Percentiles rank a stretch among this genome's conserved stretches.
phyloP scores from a whole-genome alignment of 371 early-diverging fungal genomes.

The Lichtheimia ramosa region DNA sequence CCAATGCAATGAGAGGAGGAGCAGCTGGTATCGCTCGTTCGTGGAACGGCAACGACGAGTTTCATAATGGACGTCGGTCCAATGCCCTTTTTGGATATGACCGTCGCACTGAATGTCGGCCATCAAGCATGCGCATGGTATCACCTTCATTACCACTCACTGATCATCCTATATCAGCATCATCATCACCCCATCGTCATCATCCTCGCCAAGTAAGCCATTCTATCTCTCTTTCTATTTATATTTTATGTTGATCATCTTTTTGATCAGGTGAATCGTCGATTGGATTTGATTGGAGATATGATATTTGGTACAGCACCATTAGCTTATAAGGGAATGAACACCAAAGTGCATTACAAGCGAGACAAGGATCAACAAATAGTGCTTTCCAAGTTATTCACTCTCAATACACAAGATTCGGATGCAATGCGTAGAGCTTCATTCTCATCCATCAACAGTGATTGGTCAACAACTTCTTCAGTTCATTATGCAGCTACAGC shows the following conservation, averaged over 20 bases:
- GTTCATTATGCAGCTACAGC: conserved; percentile 9
- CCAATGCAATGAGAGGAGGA: conserved; percentile 13
- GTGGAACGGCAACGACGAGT: conserved; percentile 8
- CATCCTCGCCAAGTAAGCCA: conserved; percentile 20
- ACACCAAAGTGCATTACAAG: conserved; percentile 65
- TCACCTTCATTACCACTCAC: conserved; percentile 26
- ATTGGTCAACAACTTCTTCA: conserved; percentile 53
- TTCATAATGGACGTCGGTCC: not conserved
- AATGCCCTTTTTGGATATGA: conserved; percentile 12
- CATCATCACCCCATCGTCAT: conserved; percentile 11
- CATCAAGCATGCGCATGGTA: conserved; percentile 29
- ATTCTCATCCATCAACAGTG: conserved; percentile 63
- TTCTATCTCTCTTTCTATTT: not conserved
- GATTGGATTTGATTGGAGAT: conserved; percentile 53
- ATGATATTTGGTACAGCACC: conserved; percentile 73
- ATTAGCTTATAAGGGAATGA: conserved; percentile 67
- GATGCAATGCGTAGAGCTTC: conserved; percentile 51
- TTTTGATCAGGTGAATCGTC: conserved; percentile 35
- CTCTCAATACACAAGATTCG: conserved; percentile 49
- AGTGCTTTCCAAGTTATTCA: conserved; percentile 63
- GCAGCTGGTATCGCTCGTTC: conserved; percentile 12
- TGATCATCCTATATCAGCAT: conserved; percentile 12
- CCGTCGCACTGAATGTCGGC: conserved; percentile 28
- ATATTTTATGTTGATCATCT: not conserved
- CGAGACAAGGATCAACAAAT: conserved; percentile 58